These are phyloP conservation scores for Vanrija sp. DNA, from an alignment of 1,284 basidiomycete species.

Conservation along the genomic window DNA sequence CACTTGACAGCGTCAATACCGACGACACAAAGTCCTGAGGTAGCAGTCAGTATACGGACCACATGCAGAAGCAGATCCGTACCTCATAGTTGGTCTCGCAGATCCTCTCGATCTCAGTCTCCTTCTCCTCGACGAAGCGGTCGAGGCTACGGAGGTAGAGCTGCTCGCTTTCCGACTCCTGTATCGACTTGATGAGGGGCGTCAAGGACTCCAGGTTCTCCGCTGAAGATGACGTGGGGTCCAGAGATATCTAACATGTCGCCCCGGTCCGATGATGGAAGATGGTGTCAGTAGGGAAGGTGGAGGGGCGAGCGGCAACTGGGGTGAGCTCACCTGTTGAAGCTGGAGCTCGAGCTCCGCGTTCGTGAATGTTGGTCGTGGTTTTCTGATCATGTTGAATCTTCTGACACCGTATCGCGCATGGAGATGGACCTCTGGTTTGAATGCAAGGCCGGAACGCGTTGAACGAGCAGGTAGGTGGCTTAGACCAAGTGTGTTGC, in stretches of 20 bases:
- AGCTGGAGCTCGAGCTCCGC: constrained; percentile 49
- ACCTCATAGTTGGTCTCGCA: constrained; percentile 91
- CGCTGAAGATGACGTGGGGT: constrained; percentile 34
- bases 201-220: constrained; percentile 91
- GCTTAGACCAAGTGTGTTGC: not conserved
- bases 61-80: not conserved
- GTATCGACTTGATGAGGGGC: constrained; percentile 88
- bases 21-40: constrained; percentile 84
- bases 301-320: not conserved
- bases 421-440: too few relatives aligned
- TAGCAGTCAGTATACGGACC: not conserved
- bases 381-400: constrained; percentile 37
- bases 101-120: constrained; percentile 91
- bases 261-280: not conserved
- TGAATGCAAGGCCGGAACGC: too few relatives aligned
- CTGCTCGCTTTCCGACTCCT: constrained; percentile 84
- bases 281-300: not conserved
- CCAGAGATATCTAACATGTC: constrained; percentile 39
- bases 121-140: constrained; percentile 84
- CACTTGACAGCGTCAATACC: constrained; percentile 89
- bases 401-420: too few relatives aligned
- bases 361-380: constrained; percentile 43
- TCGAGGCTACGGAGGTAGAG: constrained; percentile 82
- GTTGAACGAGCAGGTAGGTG: not conserved
- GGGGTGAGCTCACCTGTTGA: constrained; percentile 34